Evolutionary conservation across 495 filamentous ascomycete genomes (phyloP).

Genomic region (Talaromyces trachyspermus): DNA sequence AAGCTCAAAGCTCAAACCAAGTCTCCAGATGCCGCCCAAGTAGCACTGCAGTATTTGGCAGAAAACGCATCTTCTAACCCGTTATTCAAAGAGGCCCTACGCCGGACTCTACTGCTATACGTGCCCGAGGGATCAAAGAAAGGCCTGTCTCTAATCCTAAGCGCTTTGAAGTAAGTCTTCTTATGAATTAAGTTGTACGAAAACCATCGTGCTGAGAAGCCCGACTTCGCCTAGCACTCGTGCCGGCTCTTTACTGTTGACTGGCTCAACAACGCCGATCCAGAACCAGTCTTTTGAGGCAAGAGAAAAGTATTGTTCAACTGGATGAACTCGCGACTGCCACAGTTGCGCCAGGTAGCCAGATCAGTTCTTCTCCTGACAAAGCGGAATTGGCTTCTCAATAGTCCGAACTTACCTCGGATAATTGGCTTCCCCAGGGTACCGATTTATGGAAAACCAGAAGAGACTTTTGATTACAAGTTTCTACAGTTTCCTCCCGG

Average conservation of each 20-base stretch:
- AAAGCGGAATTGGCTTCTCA: constrained; percentile 51
- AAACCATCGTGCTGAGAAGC: no score
- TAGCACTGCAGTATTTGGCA: constrained; percentile 37
- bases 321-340: constrained; percentile 53
- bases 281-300: constrained; percentile 53
- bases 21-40: constrained; percentile 20
- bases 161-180: constrained; percentile 44
- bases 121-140: constrained; percentile 41
- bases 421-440: constrained; percentile 57
- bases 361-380: constrained; percentile 49
- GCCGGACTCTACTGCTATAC: constrained; percentile 35
- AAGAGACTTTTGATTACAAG: constrained; percentile 45
- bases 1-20: constrained; percentile 23
- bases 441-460: constrained; percentile 53
- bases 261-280: constrained; percentile 54
- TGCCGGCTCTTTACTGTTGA: constrained; percentile 60
- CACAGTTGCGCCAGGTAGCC: constrained; percentile 48
- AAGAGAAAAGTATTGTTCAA: constrained; percentile 52
- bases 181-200: no score
- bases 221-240: constrained; percentile 46
- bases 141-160: constrained; percentile 44
- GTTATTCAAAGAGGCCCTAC: constrained; percentile 35
- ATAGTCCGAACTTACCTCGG: constrained; percentile 47
- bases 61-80: constrained; percentile 44
- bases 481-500: constrained; percentile 45